Conservation (phyloP, 2,329 filamentous ascomycete species). For the Lachnellula hyalina region DNA sequence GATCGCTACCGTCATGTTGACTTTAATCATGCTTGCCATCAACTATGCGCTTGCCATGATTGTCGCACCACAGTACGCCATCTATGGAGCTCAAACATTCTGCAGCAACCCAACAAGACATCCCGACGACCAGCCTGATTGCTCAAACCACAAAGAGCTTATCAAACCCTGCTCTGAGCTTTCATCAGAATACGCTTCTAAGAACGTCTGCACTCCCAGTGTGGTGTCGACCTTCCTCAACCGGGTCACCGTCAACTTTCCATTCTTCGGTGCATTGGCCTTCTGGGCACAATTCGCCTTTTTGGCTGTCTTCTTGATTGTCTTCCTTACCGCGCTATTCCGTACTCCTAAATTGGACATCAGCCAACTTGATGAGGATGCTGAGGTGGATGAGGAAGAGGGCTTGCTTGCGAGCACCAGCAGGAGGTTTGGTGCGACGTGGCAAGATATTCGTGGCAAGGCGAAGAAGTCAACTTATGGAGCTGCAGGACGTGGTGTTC, state of each 20-base stretch:
- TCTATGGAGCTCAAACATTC: constrained; percentile 90
- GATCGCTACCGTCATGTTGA: constrained; percentile 84
- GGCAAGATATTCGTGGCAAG: constrained; percentile 71
- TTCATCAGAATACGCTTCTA: constrained; percentile 63
- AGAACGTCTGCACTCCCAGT: constrained; percentile 81
- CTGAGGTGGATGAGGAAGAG: constrained; percentile 90
- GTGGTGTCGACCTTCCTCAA: constrained; percentile 92
- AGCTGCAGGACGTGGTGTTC: constrained; percentile 4
- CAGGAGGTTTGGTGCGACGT: constrained; percentile 75
- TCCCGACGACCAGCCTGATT: constrained; percentile 67
- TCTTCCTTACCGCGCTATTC: constrained; percentile 75
- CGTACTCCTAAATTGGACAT: constrained; percentile 73
- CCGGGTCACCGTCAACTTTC: constrained; percentile 86
- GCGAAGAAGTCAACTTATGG: constrained; percentile 15
- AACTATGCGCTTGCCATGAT: constrained; percentile 93
- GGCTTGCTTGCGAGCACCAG: constrained; percentile 80
- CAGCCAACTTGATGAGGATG: constrained; percentile 76
- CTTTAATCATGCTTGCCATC: constrained; percentile 81
- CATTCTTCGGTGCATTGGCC: constrained; percentile 85
- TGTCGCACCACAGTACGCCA: constrained; percentile 92
- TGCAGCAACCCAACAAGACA: constrained; percentile 66
- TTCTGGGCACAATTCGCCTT: constrained; percentile 98
- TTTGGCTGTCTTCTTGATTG: constrained; percentile 73
- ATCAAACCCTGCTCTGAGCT: constrained; percentile 80
- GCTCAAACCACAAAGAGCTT: constrained; percentile 62